Base-by-base conservation (phyloP, 768 basidiomycete genomes). In the Solioccasus polychromus region DNA sequence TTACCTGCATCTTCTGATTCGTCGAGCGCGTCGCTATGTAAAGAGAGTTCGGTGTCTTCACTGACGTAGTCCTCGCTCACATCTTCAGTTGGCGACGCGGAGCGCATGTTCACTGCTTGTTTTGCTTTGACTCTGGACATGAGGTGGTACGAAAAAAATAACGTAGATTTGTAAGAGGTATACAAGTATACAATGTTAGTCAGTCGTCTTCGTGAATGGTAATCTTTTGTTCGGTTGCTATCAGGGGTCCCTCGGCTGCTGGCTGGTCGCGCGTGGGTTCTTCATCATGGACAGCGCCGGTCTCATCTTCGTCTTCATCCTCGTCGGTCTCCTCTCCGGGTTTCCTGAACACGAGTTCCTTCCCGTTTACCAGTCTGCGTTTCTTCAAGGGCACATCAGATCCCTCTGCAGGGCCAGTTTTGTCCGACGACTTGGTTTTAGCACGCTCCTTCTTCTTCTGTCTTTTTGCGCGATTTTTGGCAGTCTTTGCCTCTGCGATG, bases 391-490 rank as follows among this genome's bases (percentile, higher is more conserved):
- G 82, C 11, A 66, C 70, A 25, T 71, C 71, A 11, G 56, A 45
- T 12, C 50, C 51, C 34, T 58, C 60, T n/a, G 48, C 62, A 37
- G 61, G 57, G 30, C 61, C 55, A 14, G 51, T 48, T 41, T 67
- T 62, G 40, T 57, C 61, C 44, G 46, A 58, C 36, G 35, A 42
- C 62, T 63, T 79, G 70, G 38, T 63, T 63, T 85, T 83, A 30
- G 78, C 66, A 39, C 80, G 71, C 52, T 78, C 85, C 64, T 94
- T 98, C 74, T 92, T 91, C 75, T 95, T 96, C 66, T 85, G 88
- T 35, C 96, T 73, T 64, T 89, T 97, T 14, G 89, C 88, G 17
- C 96, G 79, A 64, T 99, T 99, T 71, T 93, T 98, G 11, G 91
- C 85, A 0, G 95, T 97, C 71, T 93, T 96, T 2, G 85, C 83